Conservation (phyloP, 768 basidiomycete species). For the Xerocomellus amylosporus region DNA sequence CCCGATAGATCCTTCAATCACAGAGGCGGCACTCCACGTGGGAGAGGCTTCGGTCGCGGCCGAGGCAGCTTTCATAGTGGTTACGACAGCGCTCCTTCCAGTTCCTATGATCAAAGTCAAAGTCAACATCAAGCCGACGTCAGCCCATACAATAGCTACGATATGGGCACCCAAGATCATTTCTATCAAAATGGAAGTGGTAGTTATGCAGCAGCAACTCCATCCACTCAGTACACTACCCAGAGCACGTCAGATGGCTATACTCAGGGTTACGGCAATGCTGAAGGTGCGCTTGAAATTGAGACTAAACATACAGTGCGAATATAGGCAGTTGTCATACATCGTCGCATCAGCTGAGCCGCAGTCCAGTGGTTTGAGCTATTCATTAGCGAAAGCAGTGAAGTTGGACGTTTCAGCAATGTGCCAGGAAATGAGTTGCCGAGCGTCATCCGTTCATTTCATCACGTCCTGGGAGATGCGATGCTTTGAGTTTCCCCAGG, state of each 20-base stretch:
- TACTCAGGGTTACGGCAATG: constrained; percentile 60
- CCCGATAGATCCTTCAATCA: constrained; percentile 69
- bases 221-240: constrained; percentile 52
- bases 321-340: constrained; percentile 40
- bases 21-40: constrained; percentile 53
- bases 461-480: constrained; percentile 16
- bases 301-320: constrained; percentile 50
- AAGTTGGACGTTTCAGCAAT: constrained; percentile 34
- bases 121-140: constrained; percentile 57
- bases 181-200: constrained; percentile 72
- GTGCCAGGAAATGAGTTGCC: constrained; percentile 30
- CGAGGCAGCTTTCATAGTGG: constrained; percentile 52
- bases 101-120: constrained; percentile 69
- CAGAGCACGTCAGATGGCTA: constrained; percentile 45
- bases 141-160: constrained; percentile 71
- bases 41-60: constrained; percentile 52
- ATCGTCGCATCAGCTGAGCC: constrained; percentile 37
- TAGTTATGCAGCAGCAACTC: constrained; percentile 49
- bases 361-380: constrained; percentile 54
- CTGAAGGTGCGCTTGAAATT: constrained; percentile 86
- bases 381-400: constrained; percentile 46
- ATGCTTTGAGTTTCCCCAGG: constrained; percentile 27
- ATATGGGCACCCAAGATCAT: constrained; percentile 50
- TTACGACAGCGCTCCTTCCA: constrained; percentile 54
- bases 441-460: constrained; percentile 19